Evolutionary conservation across 495 filamentous ascomycete species (phyloP).

Genomic region (Aspergillus asperescens): DNA sequence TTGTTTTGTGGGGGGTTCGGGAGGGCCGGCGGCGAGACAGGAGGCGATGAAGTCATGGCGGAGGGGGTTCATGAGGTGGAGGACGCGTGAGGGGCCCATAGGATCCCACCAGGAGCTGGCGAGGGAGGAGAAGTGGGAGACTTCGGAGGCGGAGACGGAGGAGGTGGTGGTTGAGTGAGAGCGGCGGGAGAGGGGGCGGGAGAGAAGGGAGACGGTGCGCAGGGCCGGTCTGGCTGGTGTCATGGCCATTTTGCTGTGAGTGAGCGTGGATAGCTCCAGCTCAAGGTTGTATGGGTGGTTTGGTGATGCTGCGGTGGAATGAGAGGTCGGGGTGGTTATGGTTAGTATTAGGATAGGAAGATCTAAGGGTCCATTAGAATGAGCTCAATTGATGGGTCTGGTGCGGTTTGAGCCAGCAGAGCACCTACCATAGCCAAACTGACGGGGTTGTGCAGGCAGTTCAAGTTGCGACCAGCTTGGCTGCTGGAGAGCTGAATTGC

Average conservation of each 20-base stretch:
- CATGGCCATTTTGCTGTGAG: neutral
- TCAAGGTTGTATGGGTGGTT: neutral
- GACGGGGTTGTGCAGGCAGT: too few species aligned
- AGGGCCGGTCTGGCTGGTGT: constrained; percentile 7
- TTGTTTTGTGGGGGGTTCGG: neutral
- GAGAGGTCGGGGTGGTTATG: too few species aligned
- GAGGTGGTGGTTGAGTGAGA: constrained; percentile 46
- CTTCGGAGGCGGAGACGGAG: constrained; percentile 77
- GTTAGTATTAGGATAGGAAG: neutral
- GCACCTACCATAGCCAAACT: too few species aligned
- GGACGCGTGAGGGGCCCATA: constrained; percentile 81
- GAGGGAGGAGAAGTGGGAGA: constrained; percentile 90
- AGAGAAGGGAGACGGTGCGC: constrained; percentile 5
- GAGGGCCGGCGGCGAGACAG: constrained; percentile 51
- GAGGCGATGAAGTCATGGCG: constrained; percentile 83
- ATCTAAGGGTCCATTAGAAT: neutral
- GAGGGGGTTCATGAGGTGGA: constrained; percentile 97
- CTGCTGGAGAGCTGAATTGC: too few species aligned
- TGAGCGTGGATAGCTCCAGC: neutral
- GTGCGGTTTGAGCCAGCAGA: too few species aligned
- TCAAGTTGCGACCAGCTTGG: too few species aligned
- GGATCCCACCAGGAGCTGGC: constrained; percentile 98
- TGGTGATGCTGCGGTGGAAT: neutral
- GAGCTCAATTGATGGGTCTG: neutral
- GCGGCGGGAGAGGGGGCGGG: constrained; percentile 14